Evolutionary conservation across 176 grass and related monocot genomes (phyloP), one percentile per base, ranked within the genome.

Genomic region (Hsuehochloa calcarea): DNA sequence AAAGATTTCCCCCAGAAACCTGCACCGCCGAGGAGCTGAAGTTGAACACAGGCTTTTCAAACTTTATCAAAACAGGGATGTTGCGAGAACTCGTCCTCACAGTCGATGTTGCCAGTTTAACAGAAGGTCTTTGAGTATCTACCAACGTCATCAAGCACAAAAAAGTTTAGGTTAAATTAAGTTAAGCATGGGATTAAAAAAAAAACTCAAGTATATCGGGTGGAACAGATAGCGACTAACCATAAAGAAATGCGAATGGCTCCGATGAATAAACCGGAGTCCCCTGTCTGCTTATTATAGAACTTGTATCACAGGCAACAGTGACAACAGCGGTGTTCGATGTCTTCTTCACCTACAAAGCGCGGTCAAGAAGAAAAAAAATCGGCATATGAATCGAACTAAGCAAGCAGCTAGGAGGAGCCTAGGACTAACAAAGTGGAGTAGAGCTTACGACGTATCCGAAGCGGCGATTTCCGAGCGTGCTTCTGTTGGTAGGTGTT

Each of bases 201-300:
- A 12, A 5, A 75, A 35, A 6, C 6, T 46, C 3, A 11, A 29
- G 20, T 56, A 71, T 20, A 51, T 16, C 68, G 17, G 40, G 17
- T 22, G 23, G 9, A 52, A 25, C 14, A 49, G 43, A 3, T 8
- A 65, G 12, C 20, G 68, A 29, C 63, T 73, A 68, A 98, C 96
- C 96, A 84, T 98, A 95, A 66, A 98, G 93, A 85, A 98, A 98
- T 15, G 89, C 86, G 50, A 92, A 69, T n/a, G 96, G 83, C 14
- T 95, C 65, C 64, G 86, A 85, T 49, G 86, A 81, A 79, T 56
- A 67, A 78, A 93, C 72, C 0, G 93, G 96, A 60, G 91, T 98
- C 34, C 93, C 91, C 65, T 98, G 96, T 85, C 96, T 90, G 88
- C 96, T 95, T 47, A 95, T 98, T 75, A 98, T 86, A 7, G 87